Evolutionary conservation across 176 grass and related monocot species (phyloP), one percentile per base, ranked within the genome.

Genomic region (Musa beccarii): DNA sequence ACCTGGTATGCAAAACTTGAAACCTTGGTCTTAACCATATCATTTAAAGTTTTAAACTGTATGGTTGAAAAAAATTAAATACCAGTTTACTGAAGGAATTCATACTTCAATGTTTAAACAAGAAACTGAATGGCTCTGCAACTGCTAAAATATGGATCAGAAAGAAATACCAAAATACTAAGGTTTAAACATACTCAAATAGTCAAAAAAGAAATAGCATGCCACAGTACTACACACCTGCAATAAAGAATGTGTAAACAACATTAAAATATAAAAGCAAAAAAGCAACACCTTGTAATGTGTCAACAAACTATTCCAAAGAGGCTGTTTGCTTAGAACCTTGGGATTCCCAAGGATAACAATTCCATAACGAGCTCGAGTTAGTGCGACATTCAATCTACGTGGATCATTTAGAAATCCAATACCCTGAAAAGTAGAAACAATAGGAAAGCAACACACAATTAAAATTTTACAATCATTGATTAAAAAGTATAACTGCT

Each of bases 341-440:
- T 99, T 99, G 79, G 96, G 96, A 74, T 99, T 99, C 7, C 96
- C 96, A 81, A 99, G 87, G 81, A 99, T 85, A 24, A 99, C 96
- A 81, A 99, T 94, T 52, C 96, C 96, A 81, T 99, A 99, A 24
- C 91, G 80, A 73, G 96, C 96, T 82, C 96, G 90, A 63, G 96
- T 99, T 86, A 99, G 71, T 53, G 91, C 91, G 78, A 99, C 96
- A 88, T 99, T 99, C 84, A 99, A 88, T 81, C 96, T 99, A 51
- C 96, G 88, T 49, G 96, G 91, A 85, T 99, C 96, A 88, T 99
- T 99, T 78, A 99, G 96, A 89, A 99, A 99, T 50, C 96, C 96
- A 72, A 99, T 99, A 59, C 96, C 96, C 96, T 99, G 80, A 72
- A 85, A 7, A 53, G 25, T 49, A 43, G 7, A 77, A 52, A 17